Conservation (phyloP, 495 filamentous ascomycete genomes). For the Halenospora varia region DNA sequence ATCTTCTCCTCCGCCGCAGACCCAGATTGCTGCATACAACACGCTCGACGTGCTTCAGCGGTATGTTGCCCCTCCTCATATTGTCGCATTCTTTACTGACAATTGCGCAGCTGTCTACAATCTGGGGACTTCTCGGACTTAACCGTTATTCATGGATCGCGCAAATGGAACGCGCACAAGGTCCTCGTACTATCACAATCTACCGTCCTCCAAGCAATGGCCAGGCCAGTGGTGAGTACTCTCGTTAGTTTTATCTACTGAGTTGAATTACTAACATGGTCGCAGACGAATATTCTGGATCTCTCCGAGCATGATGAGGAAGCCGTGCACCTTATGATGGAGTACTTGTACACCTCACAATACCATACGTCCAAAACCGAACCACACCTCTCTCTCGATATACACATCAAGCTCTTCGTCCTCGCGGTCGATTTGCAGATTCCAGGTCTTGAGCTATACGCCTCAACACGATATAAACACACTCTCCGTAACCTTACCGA, state of each 20-base stretch:
- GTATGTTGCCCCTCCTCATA: background rate
- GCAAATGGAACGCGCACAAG: conserved; percentile 19
- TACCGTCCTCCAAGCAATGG: conserved; percentile 8
- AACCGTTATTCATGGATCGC: conserved; percentile 8
- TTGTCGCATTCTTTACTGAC: background rate
- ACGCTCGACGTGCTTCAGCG: background rate
- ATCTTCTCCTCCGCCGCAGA: background rate
- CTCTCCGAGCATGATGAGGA: background rate
- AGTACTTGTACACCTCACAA: conserved; percentile 18
- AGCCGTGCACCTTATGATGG: conserved; percentile 8
- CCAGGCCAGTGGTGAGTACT: conserved; percentile 7
- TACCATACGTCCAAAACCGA: background rate
- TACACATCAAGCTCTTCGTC: conserved; percentile 7
- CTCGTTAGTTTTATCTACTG: background rate
- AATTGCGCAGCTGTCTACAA: conserved; percentile 11
- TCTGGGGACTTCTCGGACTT: conserved; percentile 24
- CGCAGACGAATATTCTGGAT: background rate
- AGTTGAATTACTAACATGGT: no score
- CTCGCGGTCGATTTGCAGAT: conserved; percentile 9
- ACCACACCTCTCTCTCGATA: background rate
- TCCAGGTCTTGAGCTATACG: conserved; percentile 1
- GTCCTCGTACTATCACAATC: conserved; percentile 19
- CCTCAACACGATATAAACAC: background rate
- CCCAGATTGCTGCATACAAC: background rate
- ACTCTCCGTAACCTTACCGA: background rate